Base-by-base conservation (phyloP, 1,284 basidiomycete genomes). In the Leccinum pachyderme region DNA sequence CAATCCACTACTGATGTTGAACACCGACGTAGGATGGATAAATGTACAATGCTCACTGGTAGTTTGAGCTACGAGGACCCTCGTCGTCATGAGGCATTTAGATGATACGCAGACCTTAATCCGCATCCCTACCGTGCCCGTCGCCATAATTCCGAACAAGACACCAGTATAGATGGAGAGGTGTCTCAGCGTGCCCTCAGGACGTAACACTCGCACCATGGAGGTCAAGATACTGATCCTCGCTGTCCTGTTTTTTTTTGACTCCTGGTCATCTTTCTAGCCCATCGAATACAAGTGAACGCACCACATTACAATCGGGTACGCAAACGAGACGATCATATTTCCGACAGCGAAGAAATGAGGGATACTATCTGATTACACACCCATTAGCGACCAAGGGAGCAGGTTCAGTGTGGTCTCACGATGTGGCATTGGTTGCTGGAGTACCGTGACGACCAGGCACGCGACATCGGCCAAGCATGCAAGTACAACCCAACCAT, bases 211-310 rank as follows among this genome's bases (percentile, higher is more conserved):
- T 18, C 63, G 65, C 13, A 70, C 48, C 25, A 72, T 57, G 4
- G 65, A 66, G 5, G 49, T n/a, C 47, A 72, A 35, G 6, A 69
- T 62, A 13, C 67, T 69, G 47, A 69, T 51, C 18, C 70, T 66
- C 2, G 56, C 43, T 5, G 62, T 28, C 67, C 70, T 69, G 22
- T 7, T 28, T 18, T 52, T 22, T 22, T 29, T 41, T 4, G 11
- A 22, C 13, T 18, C 13, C 2, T 47, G 22, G 22, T 65, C 37
- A 59, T 27, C 11, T 41, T 37, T 8, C 3, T 18, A 15, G 6
- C 28, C 4, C 6, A 25, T 25, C 8, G 15, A 35, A 18, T 5
- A 8, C 11, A 11, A 32, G 48, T 1, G 8, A 49, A 59, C 66
- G 31, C n/a, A 72, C 69, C 69, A 69, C 51, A 70, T 56, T 13